Conservation (phyloP, 805 yeast species). For the Yarrowia bubula region DNA sequence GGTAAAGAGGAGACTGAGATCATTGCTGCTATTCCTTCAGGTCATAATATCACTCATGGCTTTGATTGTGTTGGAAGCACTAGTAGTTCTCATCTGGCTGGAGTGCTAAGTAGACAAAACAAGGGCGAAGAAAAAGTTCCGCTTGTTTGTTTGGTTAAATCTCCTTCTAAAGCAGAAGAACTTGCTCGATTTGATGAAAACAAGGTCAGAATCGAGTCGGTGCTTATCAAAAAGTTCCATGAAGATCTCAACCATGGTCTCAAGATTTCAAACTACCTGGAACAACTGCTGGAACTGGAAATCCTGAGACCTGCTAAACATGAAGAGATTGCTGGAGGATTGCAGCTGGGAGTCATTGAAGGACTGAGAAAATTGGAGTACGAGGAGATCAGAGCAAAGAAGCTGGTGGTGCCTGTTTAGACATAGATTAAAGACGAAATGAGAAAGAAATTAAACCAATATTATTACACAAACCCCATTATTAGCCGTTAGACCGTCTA, state of each 20-base stretch:
- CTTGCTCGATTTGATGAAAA: neutral
- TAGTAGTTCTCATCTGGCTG: constrained; percentile 15
- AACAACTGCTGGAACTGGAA: neutral
- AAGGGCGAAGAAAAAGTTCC: neutral
- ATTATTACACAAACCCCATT: too few relatives aligned
- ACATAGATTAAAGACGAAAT: neutral
- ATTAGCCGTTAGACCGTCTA: too few relatives aligned
- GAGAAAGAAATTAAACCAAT: too few relatives aligned
- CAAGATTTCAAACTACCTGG: neutral
- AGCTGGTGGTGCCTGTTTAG: constrained; percentile 10
- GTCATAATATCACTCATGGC: neutral
- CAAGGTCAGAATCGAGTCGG: constrained; percentile 18
- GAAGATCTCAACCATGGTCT: constrained; percentile 19
- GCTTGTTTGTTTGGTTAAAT: constrained; percentile 13
- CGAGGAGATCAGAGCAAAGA: neutral
- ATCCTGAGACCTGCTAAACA: neutral
- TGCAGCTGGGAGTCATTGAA: neutral
- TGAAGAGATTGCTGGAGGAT: constrained; percentile 1
- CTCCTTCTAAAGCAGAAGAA: constrained; percentile 15
- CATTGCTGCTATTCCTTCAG: neutral
- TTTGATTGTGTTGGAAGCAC: constrained; percentile 26
- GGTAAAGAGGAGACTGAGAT: constrained; percentile 13
- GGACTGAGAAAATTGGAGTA: constrained; percentile 8
- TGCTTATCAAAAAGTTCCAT: constrained; percentile 24
- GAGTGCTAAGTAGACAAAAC: neutral